phyloP scores from a whole-genome alignment of 108 stramenopile species.

The Cylindrotheca closterium region DNA sequence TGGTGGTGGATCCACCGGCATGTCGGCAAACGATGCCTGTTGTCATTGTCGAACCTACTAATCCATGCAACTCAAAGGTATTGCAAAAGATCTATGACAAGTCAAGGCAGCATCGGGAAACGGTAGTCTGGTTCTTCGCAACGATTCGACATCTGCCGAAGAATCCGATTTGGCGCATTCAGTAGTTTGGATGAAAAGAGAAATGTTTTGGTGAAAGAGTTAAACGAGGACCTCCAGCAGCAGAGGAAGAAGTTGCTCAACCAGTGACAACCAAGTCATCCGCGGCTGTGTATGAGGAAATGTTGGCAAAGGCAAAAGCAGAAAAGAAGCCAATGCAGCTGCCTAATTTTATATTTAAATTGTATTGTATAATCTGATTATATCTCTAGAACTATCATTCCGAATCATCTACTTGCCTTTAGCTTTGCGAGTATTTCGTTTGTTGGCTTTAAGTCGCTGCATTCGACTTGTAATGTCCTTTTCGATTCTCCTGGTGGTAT shows the following conservation, averaged over 20 bases:
- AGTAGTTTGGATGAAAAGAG: slow-evolving; percentile 65
- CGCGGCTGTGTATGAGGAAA: slow-evolving; percentile 41
- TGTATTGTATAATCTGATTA: too few species aligned
- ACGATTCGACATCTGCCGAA: slow-evolving; percentile 37
- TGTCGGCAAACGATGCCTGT: too few species aligned
- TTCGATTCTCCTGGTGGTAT: slow-evolving; percentile 31
- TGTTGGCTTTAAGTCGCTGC: slow-evolving; percentile 46
- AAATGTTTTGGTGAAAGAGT: slow-evolving; percentile 63
- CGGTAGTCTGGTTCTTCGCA: slow-evolving; percentile 66
- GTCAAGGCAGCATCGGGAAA: slow-evolving; percentile 55
- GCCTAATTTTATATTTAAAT: too few species aligned
- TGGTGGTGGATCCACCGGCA: too few species aligned
- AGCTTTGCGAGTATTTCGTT: slow-evolving; percentile 35
- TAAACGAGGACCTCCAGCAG: slow-evolving; percentile 31
- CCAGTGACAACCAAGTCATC: too few species aligned
- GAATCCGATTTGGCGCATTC: slow-evolving; percentile 52
- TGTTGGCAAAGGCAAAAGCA: slow-evolving; percentile 52
- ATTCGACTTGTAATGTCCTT: slow-evolving; percentile 44
- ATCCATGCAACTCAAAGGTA: slow-evolving; percentile 48
- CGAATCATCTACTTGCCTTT: slow-evolving; percentile 24
- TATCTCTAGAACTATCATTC: too few species aligned
- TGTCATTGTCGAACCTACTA: too few species aligned
- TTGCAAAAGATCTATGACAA: slow-evolving; percentile 55
- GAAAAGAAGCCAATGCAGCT: too few species aligned
- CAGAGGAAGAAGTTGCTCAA: too few species aligned